A percentile compares a stretch with the other conserved stretches of the same genome.
Conservation (phyloP, 2,329 filamentous ascomycete genomes). For the Alternaria atra region DNA sequence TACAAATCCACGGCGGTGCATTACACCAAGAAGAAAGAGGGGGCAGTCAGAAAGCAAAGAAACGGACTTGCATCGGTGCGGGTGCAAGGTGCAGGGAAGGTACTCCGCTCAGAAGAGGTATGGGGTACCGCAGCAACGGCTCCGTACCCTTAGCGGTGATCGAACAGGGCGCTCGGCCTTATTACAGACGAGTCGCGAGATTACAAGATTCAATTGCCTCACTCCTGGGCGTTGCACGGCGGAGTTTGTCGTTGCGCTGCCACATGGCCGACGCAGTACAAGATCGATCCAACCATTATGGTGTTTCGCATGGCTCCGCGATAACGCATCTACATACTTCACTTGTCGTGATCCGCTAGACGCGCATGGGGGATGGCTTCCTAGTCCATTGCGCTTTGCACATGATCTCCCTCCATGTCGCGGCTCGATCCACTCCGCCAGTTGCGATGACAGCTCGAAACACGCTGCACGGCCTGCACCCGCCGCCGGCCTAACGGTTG, state of each 20-base stretch:
- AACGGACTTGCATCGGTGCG: slow-evolving; percentile 27
- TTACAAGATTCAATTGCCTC: slow-evolving; percentile 21
- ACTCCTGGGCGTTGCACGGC: slow-evolving; percentile 9
- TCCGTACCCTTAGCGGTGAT: slow-evolving; percentile 31
- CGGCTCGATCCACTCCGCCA: not conserved
- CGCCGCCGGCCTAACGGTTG: not conserved
- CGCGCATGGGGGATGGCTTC: not conserved
- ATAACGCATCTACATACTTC: not conserved
- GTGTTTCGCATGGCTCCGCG: slow-evolving; percentile 4
- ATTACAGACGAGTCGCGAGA: slow-evolving; percentile 12
- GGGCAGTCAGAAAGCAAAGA: slow-evolving; percentile 25
- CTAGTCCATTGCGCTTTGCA: not conserved
- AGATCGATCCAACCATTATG: slow-evolving; percentile 1
- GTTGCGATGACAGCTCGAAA: slow-evolving; percentile 3
- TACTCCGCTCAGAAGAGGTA: slow-evolving; percentile 4
- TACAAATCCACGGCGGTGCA: slow-evolving; percentile 38
- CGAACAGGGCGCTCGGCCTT: slow-evolving; percentile 22
- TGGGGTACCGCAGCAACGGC: slow-evolving; percentile 31
- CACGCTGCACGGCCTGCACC: not conserved
- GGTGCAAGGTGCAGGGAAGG: slow-evolving; percentile 14
- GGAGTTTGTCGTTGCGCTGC: slow-evolving; percentile 9
- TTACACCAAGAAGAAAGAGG: slow-evolving; percentile 31
- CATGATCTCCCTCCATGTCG: not conserved
- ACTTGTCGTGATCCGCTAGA: not conserved
- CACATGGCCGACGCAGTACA: slow-evolving; percentile 12